Evolutionary conservation across 2,329 filamentous ascomycete species (phyloP).

Genomic region (Ustulina deusta): DNA sequence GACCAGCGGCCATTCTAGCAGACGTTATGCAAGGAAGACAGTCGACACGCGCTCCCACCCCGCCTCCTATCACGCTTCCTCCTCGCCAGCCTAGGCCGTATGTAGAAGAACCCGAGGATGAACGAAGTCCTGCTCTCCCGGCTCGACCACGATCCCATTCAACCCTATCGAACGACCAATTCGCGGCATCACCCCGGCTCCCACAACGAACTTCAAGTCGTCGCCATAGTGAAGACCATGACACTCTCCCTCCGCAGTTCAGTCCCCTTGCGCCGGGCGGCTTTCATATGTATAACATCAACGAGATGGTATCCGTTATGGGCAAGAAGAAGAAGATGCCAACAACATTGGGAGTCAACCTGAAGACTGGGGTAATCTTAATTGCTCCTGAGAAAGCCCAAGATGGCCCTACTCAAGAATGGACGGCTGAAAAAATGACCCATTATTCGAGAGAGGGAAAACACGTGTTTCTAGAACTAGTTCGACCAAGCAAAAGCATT

Average conservation of each 20-base stretch:
- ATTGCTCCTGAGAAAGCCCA: slow-evolving; percentile 87
- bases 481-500: slow-evolving; percentile 91
- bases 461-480: slow-evolving; percentile 94
- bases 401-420: slow-evolving; percentile 89
- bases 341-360: slow-evolving; percentile 93
- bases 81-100: slow-evolving; percentile 67
- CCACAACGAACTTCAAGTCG: slow-evolving; percentile 53
- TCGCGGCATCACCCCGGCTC: slow-evolving; percentile 44
- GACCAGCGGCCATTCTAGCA: slow-evolving; percentile 67
- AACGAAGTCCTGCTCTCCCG: slow-evolving; percentile 62
- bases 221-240: slow-evolving; percentile 38
- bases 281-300: slow-evolving; percentile 96
- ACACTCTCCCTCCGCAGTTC: slow-evolving; percentile 45
- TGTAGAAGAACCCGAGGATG: slow-evolving; percentile 75
- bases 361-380: slow-evolving; percentile 87
- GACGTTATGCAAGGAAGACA: slow-evolving; percentile 65
- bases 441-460: slow-evolving; percentile 98
- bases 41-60: slow-evolving; percentile 58
- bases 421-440: slow-evolving; percentile 94
- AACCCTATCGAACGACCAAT: slow-evolving; percentile 43
- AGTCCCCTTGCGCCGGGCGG: slow-evolving; percentile 75
- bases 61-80: slow-evolving; percentile 63
- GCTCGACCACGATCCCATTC: slow-evolving; percentile 49
- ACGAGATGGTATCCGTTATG: slow-evolving; percentile 97
- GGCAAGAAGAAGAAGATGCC: slow-evolving; percentile 99